Evolutionary conservation across 2,329 filamentous ascomycete species (phyloP), one percentile per base, ranked within the genome.

Genomic region (Sclerotinia borealis): DNA sequence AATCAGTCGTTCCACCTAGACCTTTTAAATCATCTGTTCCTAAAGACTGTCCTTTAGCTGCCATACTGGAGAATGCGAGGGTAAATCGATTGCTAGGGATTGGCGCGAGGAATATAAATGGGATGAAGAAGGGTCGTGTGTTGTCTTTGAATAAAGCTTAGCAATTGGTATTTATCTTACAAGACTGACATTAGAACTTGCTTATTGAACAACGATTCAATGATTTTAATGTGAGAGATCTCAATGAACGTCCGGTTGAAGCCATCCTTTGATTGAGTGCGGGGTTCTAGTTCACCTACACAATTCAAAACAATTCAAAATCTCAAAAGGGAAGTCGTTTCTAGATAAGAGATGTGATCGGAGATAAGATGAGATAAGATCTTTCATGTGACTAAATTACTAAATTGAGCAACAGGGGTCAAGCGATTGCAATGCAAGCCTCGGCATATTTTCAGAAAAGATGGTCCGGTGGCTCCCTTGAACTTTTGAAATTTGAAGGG

Each of bases 1-100:
- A 31, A 51, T 65, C 65, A 22, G 55, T 65, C 27, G 63, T 62
- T 22, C 66, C 66, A 64, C 59, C 61, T 19, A 69, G 63, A 49
- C 66, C 63, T 47, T 54, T 52, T 19, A 63, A 11, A 6, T 66
- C 66, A 34, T 62, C 36, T 22, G 43, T 58, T 25, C 15, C 43
- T 10, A 62, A 48, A 19, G 39, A 25, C n/a, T 58, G 49, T 25
- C 27, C 31, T 22, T 41, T 61, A 31, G 34, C 8, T 31, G 51
- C 41, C 60, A 58, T 62, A 7, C 19, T 48, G 19, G 25, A 49
- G 15, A 29, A 41, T 10, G 50, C 29, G 19, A 22, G n/a, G 11
- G n/a, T 39, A 1, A 22, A 56, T 17, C 19, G 41, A 48, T 9
- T 48, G n/a, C 8, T 25, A 19, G 13, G 10, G 22, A 55, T 8